Base-by-base conservation (phyloP, 2,329 filamentous ascomycete genomes). In the Trichoderma sp. region DNA sequence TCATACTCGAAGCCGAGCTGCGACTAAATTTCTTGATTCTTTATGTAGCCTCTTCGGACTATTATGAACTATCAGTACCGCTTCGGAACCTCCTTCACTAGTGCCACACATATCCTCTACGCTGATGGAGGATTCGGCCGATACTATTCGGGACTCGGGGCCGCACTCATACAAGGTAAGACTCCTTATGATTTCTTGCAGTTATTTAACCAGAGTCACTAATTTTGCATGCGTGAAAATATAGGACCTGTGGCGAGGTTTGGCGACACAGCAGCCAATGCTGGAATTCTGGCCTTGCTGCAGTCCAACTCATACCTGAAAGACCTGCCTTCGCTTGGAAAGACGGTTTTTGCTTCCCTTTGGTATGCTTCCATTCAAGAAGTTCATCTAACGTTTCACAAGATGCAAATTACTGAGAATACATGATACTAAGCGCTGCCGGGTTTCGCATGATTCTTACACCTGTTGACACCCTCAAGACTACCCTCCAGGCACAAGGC, bases 21-120 rank as follows among this genome's bases (percentile, higher is more conserved):
- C 9, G 21, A 24, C 14, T 30, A 58, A 60, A 0, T 1, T 26
- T 7, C 15, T 62, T 62, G n/a, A 7, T 34, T 39, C 9, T 18
- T n/a, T 21, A 18, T 4, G 18, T 61, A 86, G 84, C 84, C 84
- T 4, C 77, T 86, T 4, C 81, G 84, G 6, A 86, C 84, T 0
- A 84, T 86, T 14, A 86, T 86, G 84, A 86, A 86, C 76, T 86
- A 86, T 58, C 84, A 86, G 72, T 86, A 86, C 68, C 84, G 84
- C 2, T 84, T 82, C 51, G 84, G 84, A 1, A 81, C 80, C 0
- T 79, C 81, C 0, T 85, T 86, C 70, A 80, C 79, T 3, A 65
- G 74, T 1, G 83, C 84, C 0, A 82, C 80, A 1, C 74, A 77
- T 18, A 84, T 81, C 0, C 79, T 86, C 2, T 84, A 84, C 68